These are phyloP conservation scores for Phialophora verrucosa DNA, from an alignment of 2,329 filamentous ascomycete species.

Conservation along the genomic window DNA sequence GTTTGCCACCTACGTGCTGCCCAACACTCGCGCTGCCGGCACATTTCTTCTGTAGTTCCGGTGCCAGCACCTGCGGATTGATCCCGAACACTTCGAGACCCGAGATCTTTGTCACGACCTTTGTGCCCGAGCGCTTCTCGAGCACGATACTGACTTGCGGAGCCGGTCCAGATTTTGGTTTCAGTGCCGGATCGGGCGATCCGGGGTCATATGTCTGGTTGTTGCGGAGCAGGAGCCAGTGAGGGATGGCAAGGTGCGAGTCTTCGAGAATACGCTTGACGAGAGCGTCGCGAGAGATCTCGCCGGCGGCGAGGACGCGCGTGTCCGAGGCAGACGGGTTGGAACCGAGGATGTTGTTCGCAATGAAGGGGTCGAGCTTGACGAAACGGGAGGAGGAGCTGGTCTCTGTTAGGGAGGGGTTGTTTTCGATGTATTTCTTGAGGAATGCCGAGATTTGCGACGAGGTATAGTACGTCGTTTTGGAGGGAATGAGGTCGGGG, in stretches of 20 bases:
- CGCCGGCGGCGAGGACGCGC: constrained; percentile 62
- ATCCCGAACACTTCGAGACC: constrained; percentile 68
- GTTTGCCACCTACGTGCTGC: constrained; percentile 65
- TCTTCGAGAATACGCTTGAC: constrained; percentile 64
- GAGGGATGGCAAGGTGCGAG: constrained; percentile 56
- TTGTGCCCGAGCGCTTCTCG: constrained; percentile 69
- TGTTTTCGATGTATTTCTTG: constrained; percentile 59
- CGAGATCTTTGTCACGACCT: constrained; percentile 67
- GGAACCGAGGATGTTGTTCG: constrained; percentile 65
- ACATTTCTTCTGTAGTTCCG: constrained; percentile 70
- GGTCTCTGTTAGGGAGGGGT: constrained; percentile 31
- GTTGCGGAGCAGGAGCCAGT: constrained; percentile 63
- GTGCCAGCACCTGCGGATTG: constrained; percentile 64
- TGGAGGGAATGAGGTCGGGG: constrained; percentile 59
- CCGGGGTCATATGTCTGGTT: constrained; percentile 45
- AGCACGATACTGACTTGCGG: constrained; percentile 66
- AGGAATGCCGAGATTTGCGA: constrained; percentile 64
- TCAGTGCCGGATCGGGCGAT: constrained; percentile 52
- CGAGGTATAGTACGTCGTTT: constrained; percentile 63
- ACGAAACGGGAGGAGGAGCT: constrained; percentile 59
- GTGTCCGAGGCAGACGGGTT: constrained; percentile 59
- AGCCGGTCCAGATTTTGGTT: constrained; percentile 65
- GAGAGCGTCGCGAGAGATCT: constrained; percentile 65
- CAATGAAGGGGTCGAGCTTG: constrained; percentile 66
- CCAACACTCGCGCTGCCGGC: constrained; percentile 71